Base-by-base conservation (phyloP, 441 rosid species). In the Pelargonium myrrhifolium region DNA sequence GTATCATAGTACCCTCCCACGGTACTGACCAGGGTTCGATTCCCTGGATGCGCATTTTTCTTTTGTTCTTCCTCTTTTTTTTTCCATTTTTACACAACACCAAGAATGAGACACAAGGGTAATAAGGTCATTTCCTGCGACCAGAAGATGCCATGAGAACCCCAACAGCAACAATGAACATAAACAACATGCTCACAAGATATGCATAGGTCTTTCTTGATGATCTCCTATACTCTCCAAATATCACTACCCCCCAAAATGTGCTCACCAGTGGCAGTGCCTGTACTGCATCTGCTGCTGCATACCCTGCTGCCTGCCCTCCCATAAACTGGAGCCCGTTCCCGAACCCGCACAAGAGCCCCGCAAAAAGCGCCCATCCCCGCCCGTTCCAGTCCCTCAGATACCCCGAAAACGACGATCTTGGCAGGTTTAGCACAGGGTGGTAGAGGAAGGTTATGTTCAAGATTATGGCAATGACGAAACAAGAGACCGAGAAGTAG, bases 1-100 rank as follows among this genome's bases (percentile, higher is more conserved):
- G 97, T 87, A 87, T 87, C 96, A 89, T 83, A 87, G 97, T 91
- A 89, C 94, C 96, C 96, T 87, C 94, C 92, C 94, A 87, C 94
- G 94, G 92, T 89, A 86, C 90, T 89, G 97, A 92, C 96, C 97
- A 79, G 90, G 90, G 89, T 92, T 89, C 96, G 88, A 89, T 87
- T 91, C 89, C 96, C 96, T 77, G 90, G 90, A 86, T 89, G 94
- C 89, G 90, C 93, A 88, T 0, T 0, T 15, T 0, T 0, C 0
- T 11, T 0, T 0, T 8, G 31, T 28, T 1, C 3, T 28, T 28
- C 3, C 3, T 28, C 3, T 2, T 28, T 28, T 28, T 28, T 28
- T 1, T 2, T 4, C 31, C 31, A 28, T 1, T 28, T 28, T 28
- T 28, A 28, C 31, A 28, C 2, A 1, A 28, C 3, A 2, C 2